Conservation (phyloP, 805 yeast genomes). For the Saccharomycopsis babjevae region DNA sequence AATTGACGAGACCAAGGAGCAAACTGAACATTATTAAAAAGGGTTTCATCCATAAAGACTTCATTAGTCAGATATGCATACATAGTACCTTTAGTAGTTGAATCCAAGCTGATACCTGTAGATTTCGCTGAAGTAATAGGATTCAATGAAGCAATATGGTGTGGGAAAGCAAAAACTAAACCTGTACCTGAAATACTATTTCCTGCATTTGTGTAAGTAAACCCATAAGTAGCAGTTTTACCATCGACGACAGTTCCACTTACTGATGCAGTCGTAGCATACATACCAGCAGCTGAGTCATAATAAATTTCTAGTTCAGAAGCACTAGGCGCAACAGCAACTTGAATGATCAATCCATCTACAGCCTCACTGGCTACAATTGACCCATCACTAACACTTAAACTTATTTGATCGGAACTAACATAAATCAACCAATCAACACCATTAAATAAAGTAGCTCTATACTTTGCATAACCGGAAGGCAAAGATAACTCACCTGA, state of each 20-base stretch:
- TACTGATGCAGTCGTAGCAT: constrained; percentile 39
- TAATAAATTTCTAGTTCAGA: constrained; percentile 28
- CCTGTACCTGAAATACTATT: constrained; percentile 33
- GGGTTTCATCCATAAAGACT: constrained; percentile 32
- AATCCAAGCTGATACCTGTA: constrained; percentile 33
- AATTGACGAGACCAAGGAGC: constrained; percentile 29
- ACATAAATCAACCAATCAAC: constrained; percentile 62
- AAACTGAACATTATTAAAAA: constrained; percentile 38
- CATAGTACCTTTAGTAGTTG: constrained; percentile 42
- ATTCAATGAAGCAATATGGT: constrained; percentile 42
- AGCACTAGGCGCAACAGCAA: constrained; percentile 27
- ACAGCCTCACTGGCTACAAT: constrained; percentile 36
- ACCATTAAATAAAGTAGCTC: constrained; percentile 42
- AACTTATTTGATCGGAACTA: constrained; percentile 25
- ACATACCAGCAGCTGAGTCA: constrained; percentile 57
- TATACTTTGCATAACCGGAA: constrained; percentile 42
- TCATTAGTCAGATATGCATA: constrained; percentile 34
- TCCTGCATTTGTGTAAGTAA: constrained; percentile 37
- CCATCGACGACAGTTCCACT: constrained; percentile 31
- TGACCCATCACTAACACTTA: constrained; percentile 27
- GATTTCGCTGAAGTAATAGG: constrained; percentile 23
- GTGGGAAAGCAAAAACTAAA: constrained; percentile 59
- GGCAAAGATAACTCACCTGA: constrained; percentile 24
- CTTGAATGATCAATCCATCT: constrained; percentile 46
- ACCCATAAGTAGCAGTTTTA: constrained; percentile 31